Evolutionary conservation across 768 basidiomycete genomes (phyloP), one percentile per base, ranked within the genome.

Genomic region (Candolleomyces aberdarensis): DNA sequence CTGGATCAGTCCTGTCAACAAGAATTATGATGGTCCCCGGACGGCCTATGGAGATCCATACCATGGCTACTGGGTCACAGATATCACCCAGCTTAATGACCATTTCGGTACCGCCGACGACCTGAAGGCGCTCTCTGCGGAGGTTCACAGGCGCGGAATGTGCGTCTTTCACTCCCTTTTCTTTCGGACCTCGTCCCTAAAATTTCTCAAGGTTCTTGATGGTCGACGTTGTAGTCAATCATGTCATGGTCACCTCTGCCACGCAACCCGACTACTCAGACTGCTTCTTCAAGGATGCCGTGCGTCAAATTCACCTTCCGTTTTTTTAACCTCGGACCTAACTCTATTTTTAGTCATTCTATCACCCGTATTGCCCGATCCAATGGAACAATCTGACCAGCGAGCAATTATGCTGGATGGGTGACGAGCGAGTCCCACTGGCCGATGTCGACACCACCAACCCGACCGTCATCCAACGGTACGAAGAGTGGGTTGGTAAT

Each of bases 161-260:
- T 85, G 63, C 56, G 80, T 69, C 41, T 22, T 31, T 10, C 56
- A 26, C 56, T 56, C 36, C 31, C 20, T 8, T 20, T 15, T 19
- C n/a, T 36, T 26, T 43, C 19, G 17, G 6, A 43, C 19, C 5
- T 31, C 48, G 29, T 41, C 58, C 31, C 55, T 19, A n/a, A 55
- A 44, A 17, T 52, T 41, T 61, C 55, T 20, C 14, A 32, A 80
- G 79, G 85, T 92, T 87, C 71, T 76, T 94, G 63, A 94, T 93
- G 91, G 85, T 94, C 52, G 92, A 94, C 67, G 73, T 91, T 36
- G 89, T 95, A 43, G 85, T 90, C 39, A 95, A 95, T 72, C 90
- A 94, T 71, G 91, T 96, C 54, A 93, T 92, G 81, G 76, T 88
- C 1, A 83, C 85, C 3, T 82, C 84, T 3, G 77, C 75, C 40